These are phyloP conservation scores for Sutorius australiensis DNA, from an alignment of 768 basidiomycete species.

Conservation along the genomic window DNA sequence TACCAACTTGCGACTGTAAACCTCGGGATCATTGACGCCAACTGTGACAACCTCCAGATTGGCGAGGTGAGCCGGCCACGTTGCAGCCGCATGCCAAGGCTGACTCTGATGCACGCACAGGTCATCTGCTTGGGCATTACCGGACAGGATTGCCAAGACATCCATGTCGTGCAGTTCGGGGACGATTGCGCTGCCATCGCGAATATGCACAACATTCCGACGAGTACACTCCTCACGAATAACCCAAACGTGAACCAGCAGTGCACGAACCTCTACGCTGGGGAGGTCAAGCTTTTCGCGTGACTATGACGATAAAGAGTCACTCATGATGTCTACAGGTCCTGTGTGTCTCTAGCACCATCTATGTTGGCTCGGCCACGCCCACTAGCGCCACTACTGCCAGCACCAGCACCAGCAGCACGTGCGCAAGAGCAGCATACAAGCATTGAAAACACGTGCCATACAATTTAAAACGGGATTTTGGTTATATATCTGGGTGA, in stretches of 20 bases:
- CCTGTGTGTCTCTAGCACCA: slow-evolving; percentile 22
- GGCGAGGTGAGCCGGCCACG: slow-evolving; percentile 38
- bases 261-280: slow-evolving; percentile 55
- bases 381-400: too few species aligned
- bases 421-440: too few species aligned
- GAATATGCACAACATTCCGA: slow-evolving; percentile 37
- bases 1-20: slow-evolving; percentile 60
- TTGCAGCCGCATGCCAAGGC: not conserved
- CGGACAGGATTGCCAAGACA: slow-evolving; percentile 55
- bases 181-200: slow-evolving; percentile 51
- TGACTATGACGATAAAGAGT: not conserved
- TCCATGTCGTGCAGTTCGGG: slow-evolving; percentile 43
- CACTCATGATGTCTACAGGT: slow-evolving; percentile 17
- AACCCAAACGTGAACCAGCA: slow-evolving; percentile 57
- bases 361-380: slow-evolving; percentile 23
- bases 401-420: too few species aligned
- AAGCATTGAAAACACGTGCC: too few species aligned
- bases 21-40: slow-evolving; percentile 42
- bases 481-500: too few species aligned
- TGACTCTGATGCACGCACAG: slow-evolving; percentile 19
- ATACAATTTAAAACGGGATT: too few species aligned
- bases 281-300: slow-evolving; percentile 42
- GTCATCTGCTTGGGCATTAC: slow-evolving; percentile 53
- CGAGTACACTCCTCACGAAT: slow-evolving; percentile 49
- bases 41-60: slow-evolving; percentile 53